phyloP scores from a whole-genome alignment of 371 early-diverging fungal species.

The Coemansia sp. region DNA sequence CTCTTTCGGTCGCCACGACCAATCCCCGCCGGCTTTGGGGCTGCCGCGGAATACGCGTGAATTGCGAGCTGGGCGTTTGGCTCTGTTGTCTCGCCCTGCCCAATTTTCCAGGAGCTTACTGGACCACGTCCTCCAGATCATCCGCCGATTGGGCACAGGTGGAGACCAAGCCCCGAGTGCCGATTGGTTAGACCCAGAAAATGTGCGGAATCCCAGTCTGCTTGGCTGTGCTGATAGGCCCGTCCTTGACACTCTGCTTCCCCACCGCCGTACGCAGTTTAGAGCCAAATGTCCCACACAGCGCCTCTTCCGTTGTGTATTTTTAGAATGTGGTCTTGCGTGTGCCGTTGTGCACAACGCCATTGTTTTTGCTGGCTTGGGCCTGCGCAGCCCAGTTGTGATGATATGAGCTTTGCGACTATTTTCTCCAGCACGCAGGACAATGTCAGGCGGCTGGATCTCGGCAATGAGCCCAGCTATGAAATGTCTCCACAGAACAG shows the following conservation, averaged over 20 bases:
- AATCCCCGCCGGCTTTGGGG: constrained; percentile 10
- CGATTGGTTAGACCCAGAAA: background rate
- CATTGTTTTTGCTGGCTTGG: background rate
- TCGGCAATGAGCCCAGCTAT: background rate
- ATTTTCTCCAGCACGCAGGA: constrained; percentile 1
- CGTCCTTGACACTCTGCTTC: background rate
- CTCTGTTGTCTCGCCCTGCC: background rate
- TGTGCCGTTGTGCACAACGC: background rate
- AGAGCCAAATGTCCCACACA: background rate
- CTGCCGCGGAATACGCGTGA: background rate
- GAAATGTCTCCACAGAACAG: background rate
- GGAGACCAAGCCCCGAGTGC: background rate
- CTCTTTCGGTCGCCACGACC: constrained; percentile 7
- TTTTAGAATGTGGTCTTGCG: constrained; percentile 3
- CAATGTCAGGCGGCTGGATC: background rate
- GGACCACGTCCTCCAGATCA: background rate
- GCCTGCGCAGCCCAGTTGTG: background rate
- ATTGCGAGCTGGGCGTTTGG: background rate
- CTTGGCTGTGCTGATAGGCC: constrained; percentile 1
- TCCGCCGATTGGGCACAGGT: background rate
- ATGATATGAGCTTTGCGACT: background rate
- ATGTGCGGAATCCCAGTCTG: background rate
- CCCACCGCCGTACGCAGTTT: background rate
- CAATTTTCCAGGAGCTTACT: background rate
- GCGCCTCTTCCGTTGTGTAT: background rate